Percentiles rank a stretch among this genome's conserved stretches.
phyloP scores from a whole-genome alignment of 192 early-diverging fungal genomes.

The Rhizophagus sp. region DNA sequence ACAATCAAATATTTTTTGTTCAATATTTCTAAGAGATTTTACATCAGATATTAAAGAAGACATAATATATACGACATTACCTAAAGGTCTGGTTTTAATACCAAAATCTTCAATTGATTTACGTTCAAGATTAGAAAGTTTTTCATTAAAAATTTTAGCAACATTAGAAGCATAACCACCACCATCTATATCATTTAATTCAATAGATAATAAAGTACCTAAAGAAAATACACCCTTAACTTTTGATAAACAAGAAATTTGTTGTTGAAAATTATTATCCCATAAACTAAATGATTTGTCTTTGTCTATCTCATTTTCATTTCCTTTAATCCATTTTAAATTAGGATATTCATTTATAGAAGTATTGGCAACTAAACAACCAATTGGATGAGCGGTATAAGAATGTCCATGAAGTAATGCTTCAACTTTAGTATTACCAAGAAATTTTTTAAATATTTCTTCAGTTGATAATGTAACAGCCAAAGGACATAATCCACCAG shows the following conservation, averaged over 20 bases:
- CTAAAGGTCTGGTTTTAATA: conserved; percentile 70
- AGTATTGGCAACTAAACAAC: conserved; percentile 67
- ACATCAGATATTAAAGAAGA: conserved; percentile 53
- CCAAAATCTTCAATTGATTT: conserved; percentile 30
- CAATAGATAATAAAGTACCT: conserved; percentile 69
- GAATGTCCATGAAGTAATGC: conserved; percentile 81
- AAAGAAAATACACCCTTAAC: conserved; percentile 68
- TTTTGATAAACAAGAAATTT: conserved; percentile 53
- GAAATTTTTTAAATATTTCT: conserved; percentile 68
- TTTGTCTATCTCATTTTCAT: conserved; percentile 34
- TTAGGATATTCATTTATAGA: conserved; percentile 54
- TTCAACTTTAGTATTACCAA: conserved; percentile 62
- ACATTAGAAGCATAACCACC: conserved; percentile 54
- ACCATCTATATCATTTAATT: conserved; percentile 48
- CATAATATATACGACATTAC: conserved; percentile 81
- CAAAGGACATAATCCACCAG: conserved; percentile 72
- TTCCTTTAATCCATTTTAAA: conserved; percentile 34
- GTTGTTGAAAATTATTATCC: conserved; percentile 44
- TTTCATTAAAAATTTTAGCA: conserved; percentile 37
- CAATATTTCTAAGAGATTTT: conserved; percentile 45
- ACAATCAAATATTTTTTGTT: conserved; percentile 43
- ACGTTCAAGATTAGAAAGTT: conserved; percentile 36
- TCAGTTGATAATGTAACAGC: conserved; percentile 66
- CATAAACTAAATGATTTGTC: conserved; percentile 53
- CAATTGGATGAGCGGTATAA: conserved; percentile 83